phyloP scores from a whole-genome alignment of 176 grass and related monocot species.

The Triticum dicoccoides region DNA sequence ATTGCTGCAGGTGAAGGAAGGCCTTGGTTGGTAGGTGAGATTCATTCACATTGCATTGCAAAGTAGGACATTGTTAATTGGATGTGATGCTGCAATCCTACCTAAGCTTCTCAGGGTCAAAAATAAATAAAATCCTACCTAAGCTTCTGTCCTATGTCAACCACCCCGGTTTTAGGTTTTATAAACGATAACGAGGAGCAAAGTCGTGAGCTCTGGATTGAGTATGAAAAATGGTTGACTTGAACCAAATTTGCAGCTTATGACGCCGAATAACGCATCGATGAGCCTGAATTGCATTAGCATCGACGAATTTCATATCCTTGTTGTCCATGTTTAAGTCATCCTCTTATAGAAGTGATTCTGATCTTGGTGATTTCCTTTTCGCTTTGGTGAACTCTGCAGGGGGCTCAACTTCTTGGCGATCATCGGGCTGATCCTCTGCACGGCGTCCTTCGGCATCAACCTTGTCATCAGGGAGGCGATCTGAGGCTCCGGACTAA shows the following conservation, averaged over 20 bases:
- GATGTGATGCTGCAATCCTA: not conserved
- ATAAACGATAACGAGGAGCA: not conserved
- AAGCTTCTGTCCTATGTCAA: not conserved
- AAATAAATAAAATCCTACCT: not conserved
- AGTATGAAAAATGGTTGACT: not conserved
- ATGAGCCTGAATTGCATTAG: not conserved
- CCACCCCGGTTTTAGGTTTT: not conserved
- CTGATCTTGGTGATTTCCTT: not conserved
- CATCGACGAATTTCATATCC: not conserved
- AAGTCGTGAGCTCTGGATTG: not conserved
- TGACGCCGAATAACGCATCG: not conserved
- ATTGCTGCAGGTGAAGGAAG: not conserved
- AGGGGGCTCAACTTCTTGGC: constrained; percentile 79
- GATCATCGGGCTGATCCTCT: constrained; percentile 66
- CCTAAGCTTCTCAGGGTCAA: not conserved
- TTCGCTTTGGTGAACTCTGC: not conserved
- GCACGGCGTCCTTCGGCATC: constrained; percentile 74
- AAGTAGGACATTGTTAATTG: not conserved
- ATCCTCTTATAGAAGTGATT: not conserved
- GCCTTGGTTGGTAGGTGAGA: not conserved
- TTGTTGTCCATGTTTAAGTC: not conserved
- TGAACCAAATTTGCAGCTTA: not conserved
- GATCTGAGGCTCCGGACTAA: constrained; percentile 42
- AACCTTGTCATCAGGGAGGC: constrained; percentile 60
- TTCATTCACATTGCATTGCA: not conserved